Base-by-base conservation (phyloP, 31 red algal genomes). In the Porphyra umbilicalis region DNA sequence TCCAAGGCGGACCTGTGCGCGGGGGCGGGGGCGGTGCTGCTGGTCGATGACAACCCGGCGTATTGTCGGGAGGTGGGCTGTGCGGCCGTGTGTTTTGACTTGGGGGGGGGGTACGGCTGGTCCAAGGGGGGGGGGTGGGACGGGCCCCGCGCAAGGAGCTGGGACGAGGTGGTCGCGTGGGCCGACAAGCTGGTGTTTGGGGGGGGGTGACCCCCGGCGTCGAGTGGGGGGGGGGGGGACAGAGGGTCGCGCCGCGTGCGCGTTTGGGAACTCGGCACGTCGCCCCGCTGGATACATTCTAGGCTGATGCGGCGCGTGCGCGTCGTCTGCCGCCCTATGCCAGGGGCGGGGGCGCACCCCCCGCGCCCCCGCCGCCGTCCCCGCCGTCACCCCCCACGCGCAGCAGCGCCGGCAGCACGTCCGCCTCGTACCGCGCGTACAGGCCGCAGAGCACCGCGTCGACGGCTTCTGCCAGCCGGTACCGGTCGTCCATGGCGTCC, bases 101-200 rank as follows among this genome's bases (percentile, higher is more conserved):
- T 93, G 32, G 87, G 90, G 75, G 90, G 90, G 38, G 46, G 46
- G 74, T 97, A 93, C 46, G 75, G 84, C 36, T 97, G 94, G 94
- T 93, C 87, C 90, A 91, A 95, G 77, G 71, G 38, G 18, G 78
- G 57, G 32, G 82, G 79, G 8, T 13, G 57, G 57, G 25, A 8
- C 25, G 57, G 57, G 57, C 25, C 57, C 11, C 57, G 57, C 57
- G 11, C 57, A 71, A 4, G 25, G 44, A 71, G 57, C 57, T 71
- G 57, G 57, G 57, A 71, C 25, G 57, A 71, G 57, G 57, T 71
- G 6, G 57, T 71, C 20, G 57, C 57, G 20, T 18, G 6, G 57
- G 57, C 57, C 25, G 57, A 71, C 8, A 71, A 71, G 57, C 57
- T 71, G 11, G 57, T 71, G 57, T 71, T 18, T 18, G 57, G 57